These are phyloP conservation scores for Ustilago loliicola DNA, from an alignment of 1,284 basidiomycete species.

Conservation along the genomic window DNA sequence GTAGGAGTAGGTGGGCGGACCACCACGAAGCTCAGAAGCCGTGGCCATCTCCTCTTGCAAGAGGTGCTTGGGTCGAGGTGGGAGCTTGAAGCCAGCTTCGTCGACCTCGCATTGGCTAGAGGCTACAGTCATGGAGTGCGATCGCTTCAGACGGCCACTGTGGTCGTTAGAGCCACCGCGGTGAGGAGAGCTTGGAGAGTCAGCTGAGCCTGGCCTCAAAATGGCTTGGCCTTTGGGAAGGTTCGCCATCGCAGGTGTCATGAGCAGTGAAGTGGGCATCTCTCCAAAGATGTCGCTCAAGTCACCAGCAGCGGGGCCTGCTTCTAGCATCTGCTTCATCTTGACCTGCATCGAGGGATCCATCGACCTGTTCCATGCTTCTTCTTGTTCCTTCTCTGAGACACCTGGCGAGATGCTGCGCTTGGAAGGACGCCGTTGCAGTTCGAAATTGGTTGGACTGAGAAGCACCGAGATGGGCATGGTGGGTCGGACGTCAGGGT, in stretches of 20 bases:
- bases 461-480: constrained; percentile 46
- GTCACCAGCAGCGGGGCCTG: constrained; percentile 34
- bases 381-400: constrained; percentile 26
- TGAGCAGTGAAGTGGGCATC: constrained; percentile 47
- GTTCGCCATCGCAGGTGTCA: constrained; percentile 41
- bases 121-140: constrained; percentile 12
- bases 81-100: constrained; percentile 36
- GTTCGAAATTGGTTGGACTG: constrained; percentile 15
- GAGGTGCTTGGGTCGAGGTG: constrained; percentile 29
- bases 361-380: constrained; percentile 44
- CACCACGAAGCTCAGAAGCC: constrained; percentile 35
- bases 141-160: constrained; percentile 11
- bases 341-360: constrained; percentile 36
- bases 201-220: constrained; percentile 26
- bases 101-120: constrained; percentile 16
- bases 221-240: constrained; percentile 30
- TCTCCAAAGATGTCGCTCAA: constrained; percentile 50
- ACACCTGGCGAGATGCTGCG: constrained; percentile 16
- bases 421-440: constrained; percentile 15
- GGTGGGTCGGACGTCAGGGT: constrained; percentile 35
- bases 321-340: constrained; percentile 47
- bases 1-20: constrained; percentile 33
- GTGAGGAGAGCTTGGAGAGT: not conserved
- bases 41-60: constrained; percentile 47
- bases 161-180: not conserved